phyloP scores from a whole-genome alignment of 768 basidiomycete species.

The Tubosaeta brunneosetosa region DNA sequence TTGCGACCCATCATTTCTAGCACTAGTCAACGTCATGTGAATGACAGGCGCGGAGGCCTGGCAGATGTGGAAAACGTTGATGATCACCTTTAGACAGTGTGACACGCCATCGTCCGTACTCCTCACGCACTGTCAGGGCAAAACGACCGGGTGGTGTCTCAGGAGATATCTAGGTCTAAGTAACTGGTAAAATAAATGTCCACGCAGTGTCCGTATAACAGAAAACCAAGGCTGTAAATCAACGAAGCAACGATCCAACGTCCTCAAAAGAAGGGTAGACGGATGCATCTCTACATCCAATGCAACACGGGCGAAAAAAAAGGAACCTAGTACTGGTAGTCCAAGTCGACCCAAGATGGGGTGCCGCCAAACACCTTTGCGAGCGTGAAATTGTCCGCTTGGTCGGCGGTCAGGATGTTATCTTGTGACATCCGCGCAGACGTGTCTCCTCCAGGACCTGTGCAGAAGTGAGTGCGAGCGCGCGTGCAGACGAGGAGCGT shows the following conservation, averaged over 20 bases:
- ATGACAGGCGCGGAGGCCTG: too few relatives aligned
- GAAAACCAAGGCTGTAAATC: background rate
- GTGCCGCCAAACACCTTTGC: conserved; percentile 46
- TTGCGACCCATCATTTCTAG: too few relatives aligned
- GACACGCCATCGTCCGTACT: too few relatives aligned
- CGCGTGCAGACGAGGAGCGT: background rate
- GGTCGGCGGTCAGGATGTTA: conserved; percentile 38
- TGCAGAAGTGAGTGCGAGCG: background rate
- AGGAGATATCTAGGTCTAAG: too few relatives aligned
- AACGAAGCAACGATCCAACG: background rate
- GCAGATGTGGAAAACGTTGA: too few relatives aligned
- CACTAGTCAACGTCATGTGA: too few relatives aligned
- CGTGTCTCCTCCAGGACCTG: conserved; percentile 53
- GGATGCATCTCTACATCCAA: background rate
- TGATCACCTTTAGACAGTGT: too few relatives aligned
- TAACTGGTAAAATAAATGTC: too few relatives aligned
- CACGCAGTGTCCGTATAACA: too few relatives aligned
- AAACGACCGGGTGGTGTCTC: too few relatives aligned
- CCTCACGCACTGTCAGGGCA: too few relatives aligned
- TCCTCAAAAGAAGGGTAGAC: background rate
- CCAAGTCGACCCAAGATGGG: conserved; percentile 54
- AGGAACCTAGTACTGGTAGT: conserved; percentile 31
- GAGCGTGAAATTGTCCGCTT: conserved; percentile 35
- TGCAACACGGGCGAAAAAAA: background rate
- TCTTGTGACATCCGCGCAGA: conserved; percentile 41